phyloP scores from a whole-genome alignment of 768 basidiomycete genomes.

The Imleria badia region DNA sequence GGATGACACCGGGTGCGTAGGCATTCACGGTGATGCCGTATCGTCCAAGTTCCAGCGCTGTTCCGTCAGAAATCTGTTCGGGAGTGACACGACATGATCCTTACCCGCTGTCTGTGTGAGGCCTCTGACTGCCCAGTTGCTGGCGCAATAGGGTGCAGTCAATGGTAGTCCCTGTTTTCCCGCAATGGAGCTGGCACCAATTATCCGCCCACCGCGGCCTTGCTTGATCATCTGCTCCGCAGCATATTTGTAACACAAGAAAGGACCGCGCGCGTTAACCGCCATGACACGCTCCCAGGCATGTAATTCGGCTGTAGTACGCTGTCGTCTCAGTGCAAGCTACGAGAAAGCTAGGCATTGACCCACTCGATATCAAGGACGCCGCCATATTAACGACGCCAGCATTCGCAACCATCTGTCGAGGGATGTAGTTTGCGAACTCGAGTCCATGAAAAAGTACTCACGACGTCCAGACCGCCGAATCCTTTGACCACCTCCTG shows the following conservation, averaged over 20 bases:
- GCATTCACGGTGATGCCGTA: neutral
- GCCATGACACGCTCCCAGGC: neutral
- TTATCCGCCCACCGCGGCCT: neutral
- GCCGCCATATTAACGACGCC: neutral
- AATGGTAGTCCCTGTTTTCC: neutral
- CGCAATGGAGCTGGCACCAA: neutral
- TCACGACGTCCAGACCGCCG: conserved; percentile 1
- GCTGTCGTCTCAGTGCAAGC: neutral
- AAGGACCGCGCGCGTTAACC: neutral
- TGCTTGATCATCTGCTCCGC: neutral
- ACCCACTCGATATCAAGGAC: neutral
- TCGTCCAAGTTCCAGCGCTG: neutral
- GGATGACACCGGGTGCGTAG: neutral
- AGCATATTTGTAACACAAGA: neutral
- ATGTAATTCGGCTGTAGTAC: neutral
- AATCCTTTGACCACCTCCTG: neutral
- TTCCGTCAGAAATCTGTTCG: neutral
- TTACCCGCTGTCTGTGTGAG: neutral
- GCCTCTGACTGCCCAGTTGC: neutral
- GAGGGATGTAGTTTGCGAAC: neutral
- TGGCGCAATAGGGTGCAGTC: neutral
- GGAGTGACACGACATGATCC: neutral
- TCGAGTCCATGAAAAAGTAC: neutral
- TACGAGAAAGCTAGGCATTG: neutral
- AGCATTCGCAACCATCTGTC: neutral